phyloP scores from a whole-genome alignment of 306 rosid genomes.

The Luffa acutangula region DNA sequence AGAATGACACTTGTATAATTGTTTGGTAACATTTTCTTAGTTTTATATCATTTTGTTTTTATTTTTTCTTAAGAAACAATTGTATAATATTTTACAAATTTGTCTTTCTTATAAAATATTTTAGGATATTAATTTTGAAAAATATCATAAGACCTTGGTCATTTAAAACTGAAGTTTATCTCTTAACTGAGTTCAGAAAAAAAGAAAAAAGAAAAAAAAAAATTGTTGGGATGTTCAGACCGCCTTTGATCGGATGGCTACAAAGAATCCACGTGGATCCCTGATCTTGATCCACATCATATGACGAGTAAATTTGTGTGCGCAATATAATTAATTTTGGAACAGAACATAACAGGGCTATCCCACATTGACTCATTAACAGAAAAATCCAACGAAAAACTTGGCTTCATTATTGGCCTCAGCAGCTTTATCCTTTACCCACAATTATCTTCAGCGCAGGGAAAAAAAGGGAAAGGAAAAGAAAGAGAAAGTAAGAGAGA shows the following conservation, averaged over 20 bases:
- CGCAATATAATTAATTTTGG: not conserved
- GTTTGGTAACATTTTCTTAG: too few relatives aligned
- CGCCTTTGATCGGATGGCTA: not conserved
- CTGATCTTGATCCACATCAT: not conserved
- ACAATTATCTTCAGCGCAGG: conserved; percentile 2
- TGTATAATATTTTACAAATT: too few relatives aligned
- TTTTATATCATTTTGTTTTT: too few relatives aligned
- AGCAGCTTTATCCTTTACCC: conserved; percentile 2
- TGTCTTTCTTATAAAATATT: too few relatives aligned
- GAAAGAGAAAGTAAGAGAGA: not conserved
- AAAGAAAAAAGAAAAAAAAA: not conserved
- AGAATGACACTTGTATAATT: too few relatives aligned
- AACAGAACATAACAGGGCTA: not conserved
- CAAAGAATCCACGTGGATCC: not conserved
- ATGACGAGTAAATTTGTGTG: not conserved
- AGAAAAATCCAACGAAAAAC: conserved; percentile 5
- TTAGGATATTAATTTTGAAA: too few relatives aligned
- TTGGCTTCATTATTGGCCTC: conserved; percentile 12
- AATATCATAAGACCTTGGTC: not conserved
- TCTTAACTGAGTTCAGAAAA: not conserved
- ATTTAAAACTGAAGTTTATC: not conserved
- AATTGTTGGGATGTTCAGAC: not conserved
- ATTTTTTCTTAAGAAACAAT: too few relatives aligned
- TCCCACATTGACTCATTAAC: not conserved
- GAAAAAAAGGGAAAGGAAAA: not conserved